phyloP scores from a whole-genome alignment of 2,329 filamentous ascomycete genomes.

The Aspergillus neotritici region DNA sequence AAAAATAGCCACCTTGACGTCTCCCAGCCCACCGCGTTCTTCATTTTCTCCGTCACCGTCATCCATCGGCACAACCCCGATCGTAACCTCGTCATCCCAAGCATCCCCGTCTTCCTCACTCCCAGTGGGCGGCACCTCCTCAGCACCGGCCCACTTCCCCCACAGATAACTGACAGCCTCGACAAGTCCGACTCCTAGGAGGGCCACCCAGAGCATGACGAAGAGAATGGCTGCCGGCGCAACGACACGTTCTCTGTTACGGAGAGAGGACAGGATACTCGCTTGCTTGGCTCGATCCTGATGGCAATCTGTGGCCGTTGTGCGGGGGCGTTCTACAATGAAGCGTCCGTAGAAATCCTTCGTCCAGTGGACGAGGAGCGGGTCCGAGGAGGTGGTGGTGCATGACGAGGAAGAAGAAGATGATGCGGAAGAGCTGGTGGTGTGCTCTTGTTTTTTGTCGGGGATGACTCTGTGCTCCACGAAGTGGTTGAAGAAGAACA shows the following conservation, averaged over 20 bases:
- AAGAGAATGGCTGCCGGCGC: constrained; percentile 16
- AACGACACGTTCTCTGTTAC: constrained; percentile 1
- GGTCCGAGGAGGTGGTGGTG: too few relatives aligned
- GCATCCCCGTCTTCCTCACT: neutral
- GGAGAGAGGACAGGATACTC: neutral
- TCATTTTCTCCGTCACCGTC: neutral
- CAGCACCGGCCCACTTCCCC: neutral
- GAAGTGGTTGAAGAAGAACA: too few relatives aligned
- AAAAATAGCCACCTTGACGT: neutral
- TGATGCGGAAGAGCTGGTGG: too few relatives aligned
- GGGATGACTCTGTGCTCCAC: too few relatives aligned
- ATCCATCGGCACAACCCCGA: constrained; percentile 1
- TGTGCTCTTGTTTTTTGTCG: too few relatives aligned
- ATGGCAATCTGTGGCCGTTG: too few relatives aligned
- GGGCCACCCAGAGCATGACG: constrained; percentile 18
- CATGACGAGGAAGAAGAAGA: too few relatives aligned
- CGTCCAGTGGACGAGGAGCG: too few relatives aligned
- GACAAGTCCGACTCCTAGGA: constrained; percentile 13
- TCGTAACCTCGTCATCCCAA: constrained; percentile 4
- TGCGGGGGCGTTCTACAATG: too few relatives aligned
- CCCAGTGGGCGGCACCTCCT: neutral
- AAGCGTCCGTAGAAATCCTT: too few relatives aligned
- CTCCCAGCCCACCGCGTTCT: neutral
- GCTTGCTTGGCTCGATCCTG: too few relatives aligned
- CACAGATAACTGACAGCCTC: too few relatives aligned